A percentile compares a stretch with the other conserved stretches of the same genome.
phyloP scores from a whole-genome alignment of 2,329 filamentous ascomycete genomes.

The Nectriaceae sp. region DNA sequence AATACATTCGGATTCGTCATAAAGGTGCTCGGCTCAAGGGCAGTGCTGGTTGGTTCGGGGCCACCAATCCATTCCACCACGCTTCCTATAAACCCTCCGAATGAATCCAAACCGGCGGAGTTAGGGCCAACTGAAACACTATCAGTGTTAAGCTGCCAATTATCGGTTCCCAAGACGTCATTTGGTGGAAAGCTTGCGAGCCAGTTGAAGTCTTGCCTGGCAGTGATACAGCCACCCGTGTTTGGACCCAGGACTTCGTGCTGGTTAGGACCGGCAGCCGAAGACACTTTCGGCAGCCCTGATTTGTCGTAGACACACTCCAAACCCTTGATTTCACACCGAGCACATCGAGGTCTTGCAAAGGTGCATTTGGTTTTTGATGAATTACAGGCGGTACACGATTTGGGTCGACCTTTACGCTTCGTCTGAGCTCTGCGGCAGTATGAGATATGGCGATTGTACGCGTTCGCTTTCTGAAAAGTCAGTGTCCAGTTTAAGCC shows the following conservation, averaged over 20 bases:
- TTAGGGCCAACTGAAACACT: neutral
- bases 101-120: neutral
- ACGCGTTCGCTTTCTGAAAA: slow-evolving; percentile 17
- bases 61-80: neutral
- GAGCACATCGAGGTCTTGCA: slow-evolving; percentile 17
- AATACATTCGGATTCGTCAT: neutral
- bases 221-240: neutral
- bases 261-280: neutral
- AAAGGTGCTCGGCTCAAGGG: neutral
- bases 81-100: neutral
- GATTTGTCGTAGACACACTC: slow-evolving; percentile 15
- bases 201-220: neutral
- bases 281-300: accelerated
- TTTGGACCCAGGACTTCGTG: neutral
- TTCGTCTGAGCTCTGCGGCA: slow-evolving; percentile 25
- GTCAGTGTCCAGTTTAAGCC: too few species aligned
- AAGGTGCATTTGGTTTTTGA: slow-evolving; percentile 29
- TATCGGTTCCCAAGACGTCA: neutral
- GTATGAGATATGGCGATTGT: slow-evolving; percentile 27
- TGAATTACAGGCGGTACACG: slow-evolving; percentile 22
- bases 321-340: slow-evolving; percentile 16
- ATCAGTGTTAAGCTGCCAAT: neutral
- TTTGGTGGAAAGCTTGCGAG: neutral
- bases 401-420: slow-evolving; percentile 27
- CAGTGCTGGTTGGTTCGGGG: neutral